Evolutionary conservation across 345 rosid species (phyloP), one percentile per base, ranked within the genome.

Genomic region (Murraya paniculata): DNA sequence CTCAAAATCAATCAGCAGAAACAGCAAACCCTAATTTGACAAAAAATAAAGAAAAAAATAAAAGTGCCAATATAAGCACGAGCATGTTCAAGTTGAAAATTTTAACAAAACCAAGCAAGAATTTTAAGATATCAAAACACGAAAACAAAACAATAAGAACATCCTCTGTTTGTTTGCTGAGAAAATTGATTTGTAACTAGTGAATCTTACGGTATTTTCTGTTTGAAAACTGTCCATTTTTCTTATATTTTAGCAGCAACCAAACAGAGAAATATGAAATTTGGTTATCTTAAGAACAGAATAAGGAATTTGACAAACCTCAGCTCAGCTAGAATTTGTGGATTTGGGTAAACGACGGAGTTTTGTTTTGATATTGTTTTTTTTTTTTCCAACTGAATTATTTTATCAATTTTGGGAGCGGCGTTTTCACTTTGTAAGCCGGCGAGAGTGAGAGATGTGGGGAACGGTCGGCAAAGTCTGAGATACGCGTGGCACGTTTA

Each of bases 241-340:
- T 7, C 69, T 65, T 35, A n/a, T 8, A 65, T 38, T 33, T 65
- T 65, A 45, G 35, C 69, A 2, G 45, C 45, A 65, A 68, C 72
- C 56, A 11, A 80, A 85, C n/a, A 75, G 76, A 11, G 39, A 21
- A 27, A 76, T 50, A 57, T 21, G 31, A 45, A 61, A 67, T 66
- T 31, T 7, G 19, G 8, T 1, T 14, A 69, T 25, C 7, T 18
- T 14, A 68, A 77, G n/a, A 36, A 36, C 7, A 39, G 25, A 14
- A 38, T 28, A 7, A n/a, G 30, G 16, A 80, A 68, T 2, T 5
- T 7, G 61, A 80, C 81, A 58, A 78, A 84, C 86, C 84, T 72
- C 68, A 50, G 76, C 6, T 56, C 22, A 38, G 55, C 39, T 66
- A 9, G 25, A 64, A 48, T 41, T 39, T 61, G 59, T 24, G 21